Percentiles rank a stretch among this genome's conserved stretches.
Conservation (phyloP, 2,329 filamentous ascomycete genomes). For the Paracorniculantispora psalliotae region DNA sequence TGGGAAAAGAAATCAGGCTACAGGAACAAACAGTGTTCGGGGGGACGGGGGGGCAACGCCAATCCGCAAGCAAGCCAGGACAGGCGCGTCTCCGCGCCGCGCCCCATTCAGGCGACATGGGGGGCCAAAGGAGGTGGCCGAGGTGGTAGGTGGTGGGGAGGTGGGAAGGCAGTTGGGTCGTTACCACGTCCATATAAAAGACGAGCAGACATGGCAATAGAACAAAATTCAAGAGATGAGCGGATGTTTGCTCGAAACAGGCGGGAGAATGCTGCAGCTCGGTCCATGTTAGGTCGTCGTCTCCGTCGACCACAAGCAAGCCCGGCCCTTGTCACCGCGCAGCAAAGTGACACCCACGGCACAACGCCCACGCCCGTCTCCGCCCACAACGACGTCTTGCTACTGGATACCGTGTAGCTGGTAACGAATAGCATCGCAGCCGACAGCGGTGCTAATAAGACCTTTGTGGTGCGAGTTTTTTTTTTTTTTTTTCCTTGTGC, state of each 20-base stretch:
- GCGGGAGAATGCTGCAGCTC: too few species aligned
- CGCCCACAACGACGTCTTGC: not conserved
- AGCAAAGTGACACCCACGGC: not conserved
- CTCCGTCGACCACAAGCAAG: too few species aligned
- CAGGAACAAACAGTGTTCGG: not conserved
- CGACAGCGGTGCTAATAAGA: conserved; percentile 7
- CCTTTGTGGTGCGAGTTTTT: too few species aligned
- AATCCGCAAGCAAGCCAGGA: not conserved
- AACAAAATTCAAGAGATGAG: too few species aligned
- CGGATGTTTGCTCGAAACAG: too few species aligned
- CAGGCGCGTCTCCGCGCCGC: not conserved
- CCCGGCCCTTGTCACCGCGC: not conserved
- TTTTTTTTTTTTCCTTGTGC: not conserved
- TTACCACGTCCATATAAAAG: too few species aligned
- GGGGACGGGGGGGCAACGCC: not conserved
- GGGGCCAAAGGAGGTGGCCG: not conserved
- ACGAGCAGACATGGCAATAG: not conserved
- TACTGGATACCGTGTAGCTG: conserved; percentile 1
- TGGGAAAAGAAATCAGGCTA: not conserved
- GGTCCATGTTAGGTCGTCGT: too few species aligned
- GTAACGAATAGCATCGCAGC: conserved; percentile 6
- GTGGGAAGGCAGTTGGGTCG: not conserved
- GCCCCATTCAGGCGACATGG: not conserved
- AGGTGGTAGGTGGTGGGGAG: not conserved
- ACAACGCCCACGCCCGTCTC: not conserved